Evolutionary conservation across 208 protist species (phyloP).

Genomic region (Acanthamoeba castellanii): DNA sequence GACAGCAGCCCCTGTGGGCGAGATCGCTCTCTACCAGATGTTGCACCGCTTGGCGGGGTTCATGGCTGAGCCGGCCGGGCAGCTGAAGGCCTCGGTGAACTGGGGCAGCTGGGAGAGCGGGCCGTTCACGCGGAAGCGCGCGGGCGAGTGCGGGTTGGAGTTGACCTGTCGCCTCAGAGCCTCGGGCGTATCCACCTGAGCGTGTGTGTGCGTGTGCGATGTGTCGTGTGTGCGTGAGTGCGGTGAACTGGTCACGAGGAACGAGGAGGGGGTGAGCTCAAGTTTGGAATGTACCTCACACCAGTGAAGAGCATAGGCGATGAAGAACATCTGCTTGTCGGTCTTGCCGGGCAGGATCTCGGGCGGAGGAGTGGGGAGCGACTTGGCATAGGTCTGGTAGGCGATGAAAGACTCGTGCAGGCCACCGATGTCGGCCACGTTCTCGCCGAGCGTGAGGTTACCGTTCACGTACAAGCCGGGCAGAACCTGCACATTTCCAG

Average conservation of each 20-base stretch:
- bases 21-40: slow-evolving; percentile 33
- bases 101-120: slow-evolving; percentile 61
- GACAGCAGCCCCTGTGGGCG: too few species aligned
- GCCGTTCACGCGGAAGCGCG: slow-evolving; percentile 56
- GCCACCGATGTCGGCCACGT: slow-evolving; percentile 72
- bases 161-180: slow-evolving; percentile 26
- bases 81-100: slow-evolving; percentile 65
- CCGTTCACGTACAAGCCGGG: slow-evolving; percentile 67
- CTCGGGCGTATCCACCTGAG: slow-evolving; percentile 12
- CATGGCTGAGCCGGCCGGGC: slow-evolving; percentile 51
- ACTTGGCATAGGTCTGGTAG: slow-evolving; percentile 23
- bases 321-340: slow-evolving; percentile 68
- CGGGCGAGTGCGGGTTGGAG: slow-evolving; percentile 66
- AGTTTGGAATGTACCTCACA: background rate
- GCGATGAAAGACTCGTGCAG: slow-evolving; percentile 64
- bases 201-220: background rate
- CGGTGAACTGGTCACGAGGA: background rate
- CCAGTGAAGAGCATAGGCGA: slow-evolving; percentile 55
- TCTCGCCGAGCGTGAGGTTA: slow-evolving; percentile 68
- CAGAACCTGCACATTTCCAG: background rate
- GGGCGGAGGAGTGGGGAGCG: background rate
- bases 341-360: slow-evolving; percentile 6
- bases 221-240: too few species aligned
- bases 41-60: slow-evolving; percentile 52
- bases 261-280: background rate